These are phyloP conservation scores for Parathielavia hyrcaniae DNA, from an alignment of 495 filamentous ascomycete genomes.

Conservation along the genomic window DNA sequence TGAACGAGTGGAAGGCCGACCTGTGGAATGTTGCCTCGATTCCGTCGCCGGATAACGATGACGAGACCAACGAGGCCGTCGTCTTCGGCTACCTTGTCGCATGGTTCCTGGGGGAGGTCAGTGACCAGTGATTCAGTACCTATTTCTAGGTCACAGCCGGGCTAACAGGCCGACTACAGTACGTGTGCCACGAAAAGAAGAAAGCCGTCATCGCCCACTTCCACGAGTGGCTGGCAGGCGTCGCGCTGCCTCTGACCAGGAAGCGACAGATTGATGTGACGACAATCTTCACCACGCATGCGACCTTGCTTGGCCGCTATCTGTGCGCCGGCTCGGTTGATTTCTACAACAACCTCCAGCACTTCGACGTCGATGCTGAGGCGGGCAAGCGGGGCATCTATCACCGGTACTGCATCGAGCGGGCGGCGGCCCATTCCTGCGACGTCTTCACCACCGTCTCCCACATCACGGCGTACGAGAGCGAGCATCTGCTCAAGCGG, in stretches of 20 bases:
- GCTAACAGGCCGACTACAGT: slow-evolving; percentile 50
- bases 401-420: slow-evolving; percentile 96
- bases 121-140: slow-evolving; percentile 19
- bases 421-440: slow-evolving; percentile 79
- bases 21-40: slow-evolving; percentile 91
- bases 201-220: slow-evolving; percentile 95
- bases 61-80: slow-evolving; percentile 95
- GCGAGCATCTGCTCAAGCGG: slow-evolving; percentile 92
- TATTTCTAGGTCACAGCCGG: neutral
- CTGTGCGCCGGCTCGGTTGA: slow-evolving; percentile 96
- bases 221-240: slow-evolving; percentile 96
- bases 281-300: slow-evolving; percentile 98
- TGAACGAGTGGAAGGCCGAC: slow-evolving; percentile 97
- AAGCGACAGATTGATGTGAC: slow-evolving; percentile 93
- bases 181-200: slow-evolving; percentile 82
- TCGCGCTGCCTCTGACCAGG: slow-evolving; percentile 87
- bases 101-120: slow-evolving; percentile 95
- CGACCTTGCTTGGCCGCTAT: slow-evolving; percentile 88
- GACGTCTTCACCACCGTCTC: slow-evolving; percentile 99
- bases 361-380: slow-evolving; percentile 94
- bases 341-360: slow-evolving; percentile 98
- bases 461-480: slow-evolving; percentile 97
- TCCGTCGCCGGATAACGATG: slow-evolving; percentile 81
- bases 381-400: slow-evolving; percentile 98
- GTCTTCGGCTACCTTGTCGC: slow-evolving; percentile 96